Evolutionary conservation across 2,329 filamentous ascomycete genomes (phyloP).

Genomic region (Huntiella omanensis): DNA sequence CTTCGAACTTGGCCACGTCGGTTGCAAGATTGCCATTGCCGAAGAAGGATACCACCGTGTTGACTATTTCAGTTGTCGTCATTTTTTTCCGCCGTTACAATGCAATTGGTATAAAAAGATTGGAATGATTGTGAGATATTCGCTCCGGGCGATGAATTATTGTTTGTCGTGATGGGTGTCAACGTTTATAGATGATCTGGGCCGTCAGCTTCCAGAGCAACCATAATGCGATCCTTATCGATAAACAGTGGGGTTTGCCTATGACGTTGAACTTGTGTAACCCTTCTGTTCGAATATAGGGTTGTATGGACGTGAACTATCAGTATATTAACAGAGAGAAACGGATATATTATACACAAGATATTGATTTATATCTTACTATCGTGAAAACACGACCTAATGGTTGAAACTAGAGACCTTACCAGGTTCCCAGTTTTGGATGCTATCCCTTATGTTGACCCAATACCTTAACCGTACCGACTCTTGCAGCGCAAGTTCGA

Average conservation of each 20-base stretch:
- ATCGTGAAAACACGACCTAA: conserved; percentile 11
- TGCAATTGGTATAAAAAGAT: too few species aligned
- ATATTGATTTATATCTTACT: not conserved
- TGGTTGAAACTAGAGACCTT: conserved; percentile 38
- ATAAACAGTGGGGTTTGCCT: not conserved
- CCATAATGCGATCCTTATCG: not conserved
- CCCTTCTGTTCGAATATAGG: too few species aligned
- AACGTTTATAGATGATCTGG: not conserved
- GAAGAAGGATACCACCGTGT: too few species aligned
- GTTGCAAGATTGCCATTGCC: too few species aligned
- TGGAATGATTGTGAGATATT: too few species aligned
- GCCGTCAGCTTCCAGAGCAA: too few species aligned
- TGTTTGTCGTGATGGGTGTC: not conserved
- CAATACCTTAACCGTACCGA: conserved; percentile 71
- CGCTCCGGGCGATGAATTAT: not conserved
- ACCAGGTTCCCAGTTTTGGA: conserved; percentile 71
- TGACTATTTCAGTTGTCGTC: too few species aligned
- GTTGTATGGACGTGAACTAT: too few species aligned
- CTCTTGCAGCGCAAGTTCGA: conserved; percentile 49
- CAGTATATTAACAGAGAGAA: not conserved
- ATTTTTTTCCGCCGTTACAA: too few species aligned
- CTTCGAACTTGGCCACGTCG: too few species aligned
- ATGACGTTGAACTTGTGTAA: too few species aligned
- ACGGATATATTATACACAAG: not conserved
- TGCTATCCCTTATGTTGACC: conserved; percentile 66